These are phyloP conservation scores for Annulohypoxylon bovei DNA, from an alignment of 495 filamentous ascomycete genomes.

Conservation along the genomic window DNA sequence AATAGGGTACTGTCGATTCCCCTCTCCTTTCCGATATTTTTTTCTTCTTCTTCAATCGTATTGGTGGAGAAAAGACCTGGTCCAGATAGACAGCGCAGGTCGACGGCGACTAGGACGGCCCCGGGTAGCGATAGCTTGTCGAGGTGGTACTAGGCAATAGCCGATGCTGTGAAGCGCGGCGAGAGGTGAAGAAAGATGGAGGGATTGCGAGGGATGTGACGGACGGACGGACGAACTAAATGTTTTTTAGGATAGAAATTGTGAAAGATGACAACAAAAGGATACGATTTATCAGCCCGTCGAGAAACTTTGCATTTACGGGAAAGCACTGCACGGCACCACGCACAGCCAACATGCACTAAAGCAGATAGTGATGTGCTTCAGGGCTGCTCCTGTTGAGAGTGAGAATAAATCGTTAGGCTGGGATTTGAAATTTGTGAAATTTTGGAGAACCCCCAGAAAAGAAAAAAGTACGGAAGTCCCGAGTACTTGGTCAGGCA, in stretches of 20 bases:
- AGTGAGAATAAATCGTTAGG: constrained; percentile 46
- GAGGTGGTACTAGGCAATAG: constrained; percentile 21
- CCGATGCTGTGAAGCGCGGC: constrained; percentile 19
- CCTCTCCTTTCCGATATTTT: constrained; percentile 17
- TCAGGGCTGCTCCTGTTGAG: constrained; percentile 13
- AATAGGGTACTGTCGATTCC: constrained; percentile 14
- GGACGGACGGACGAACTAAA: constrained; percentile 23
- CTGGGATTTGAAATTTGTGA: constrained; percentile 47
- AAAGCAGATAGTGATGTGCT: constrained; percentile 45
- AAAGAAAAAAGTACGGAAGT: constrained; percentile 35
- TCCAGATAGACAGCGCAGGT: neutral
- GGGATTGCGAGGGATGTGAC: neutral
- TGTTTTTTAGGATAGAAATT: constrained; percentile 25
- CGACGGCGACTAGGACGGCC: constrained; percentile 22
- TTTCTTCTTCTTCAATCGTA: neutral
- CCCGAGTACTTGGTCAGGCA: constrained; percentile 35
- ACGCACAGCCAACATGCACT: constrained; percentile 44
- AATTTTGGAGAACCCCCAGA: constrained; percentile 42
- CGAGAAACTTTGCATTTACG: constrained; percentile 30
- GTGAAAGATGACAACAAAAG: constrained; percentile 38
- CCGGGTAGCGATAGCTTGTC: constrained; percentile 1
- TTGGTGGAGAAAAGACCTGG: neutral
- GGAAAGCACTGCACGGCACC: constrained; percentile 14
- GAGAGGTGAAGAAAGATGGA: constrained; percentile 8
- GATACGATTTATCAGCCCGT: constrained; percentile 36